These are phyloP conservation scores for Irpex lacteus DNA, from an alignment of 1,284 basidiomycete species.

Conservation along the genomic window DNA sequence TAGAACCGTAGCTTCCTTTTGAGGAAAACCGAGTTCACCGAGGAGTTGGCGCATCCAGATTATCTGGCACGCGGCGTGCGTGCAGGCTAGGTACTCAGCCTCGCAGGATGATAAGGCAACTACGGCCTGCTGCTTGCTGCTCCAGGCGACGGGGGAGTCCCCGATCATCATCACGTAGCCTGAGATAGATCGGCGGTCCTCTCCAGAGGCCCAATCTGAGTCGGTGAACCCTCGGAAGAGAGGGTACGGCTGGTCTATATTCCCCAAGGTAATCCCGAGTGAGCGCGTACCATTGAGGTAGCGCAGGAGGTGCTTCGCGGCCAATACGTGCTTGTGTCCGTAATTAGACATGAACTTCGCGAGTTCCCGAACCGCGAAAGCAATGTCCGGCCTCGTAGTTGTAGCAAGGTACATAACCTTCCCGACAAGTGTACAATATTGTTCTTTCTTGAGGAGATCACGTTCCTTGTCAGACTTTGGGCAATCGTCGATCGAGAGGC, in stretches of 20 bases:
- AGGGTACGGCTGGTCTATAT: neutral
- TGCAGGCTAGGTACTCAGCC: constrained; percentile 39
- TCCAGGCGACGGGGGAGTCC: constrained; percentile 33
- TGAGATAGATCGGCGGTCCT: constrained; percentile 22
- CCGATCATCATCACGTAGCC: constrained; percentile 23
- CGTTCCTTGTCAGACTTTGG: neutral
- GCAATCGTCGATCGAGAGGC: constrained; percentile 14
- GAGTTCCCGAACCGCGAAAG: constrained; percentile 10
- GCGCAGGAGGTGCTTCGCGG: constrained; percentile 25
- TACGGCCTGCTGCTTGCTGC: constrained; percentile 32
- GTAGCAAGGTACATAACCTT: constrained; percentile 14
- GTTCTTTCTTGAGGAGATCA: neutral
- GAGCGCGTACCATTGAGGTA: constrained; percentile 23
- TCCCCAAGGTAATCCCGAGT: constrained; percentile 4
- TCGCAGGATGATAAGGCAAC: constrained; percentile 40
- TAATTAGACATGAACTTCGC: constrained; percentile 12
- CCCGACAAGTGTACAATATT: constrained; percentile 13
- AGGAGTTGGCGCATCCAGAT: constrained; percentile 36
- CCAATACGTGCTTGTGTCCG: constrained; percentile 16
- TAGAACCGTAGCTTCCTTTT: constrained; percentile 16
- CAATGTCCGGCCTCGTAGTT: constrained; percentile 14
- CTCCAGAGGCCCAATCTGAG: constrained; percentile 23
- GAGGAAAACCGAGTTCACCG: constrained; percentile 22
- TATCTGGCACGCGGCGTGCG: constrained; percentile 22
- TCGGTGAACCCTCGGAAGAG: neutral